Conservation (phyloP, 768 basidiomycete genomes). For the Lanmaoa pseudosensibilis region DNA sequence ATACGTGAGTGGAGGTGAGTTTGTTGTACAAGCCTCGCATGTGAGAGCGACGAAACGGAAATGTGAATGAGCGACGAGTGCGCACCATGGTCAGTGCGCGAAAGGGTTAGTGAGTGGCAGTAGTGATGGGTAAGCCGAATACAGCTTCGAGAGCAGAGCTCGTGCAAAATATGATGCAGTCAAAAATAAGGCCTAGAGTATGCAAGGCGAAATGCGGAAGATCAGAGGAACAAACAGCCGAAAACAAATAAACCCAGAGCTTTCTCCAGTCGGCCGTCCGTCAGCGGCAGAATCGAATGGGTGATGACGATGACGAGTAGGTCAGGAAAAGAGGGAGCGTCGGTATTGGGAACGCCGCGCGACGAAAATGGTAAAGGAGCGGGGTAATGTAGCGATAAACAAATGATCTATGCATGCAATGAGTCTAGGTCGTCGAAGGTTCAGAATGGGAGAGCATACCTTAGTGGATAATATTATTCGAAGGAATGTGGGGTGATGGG, state of each 20-base stretch:
- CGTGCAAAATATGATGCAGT: not conserved
- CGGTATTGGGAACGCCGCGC: not conserved
- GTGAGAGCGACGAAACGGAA: not conserved
- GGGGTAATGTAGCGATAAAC: not conserved
- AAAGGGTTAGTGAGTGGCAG: conserved; percentile 6
- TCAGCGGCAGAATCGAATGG: not conserved
- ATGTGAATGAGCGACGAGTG: conserved; percentile 3
- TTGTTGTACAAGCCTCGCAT: conserved; percentile 9
- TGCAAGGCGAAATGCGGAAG: not conserved
- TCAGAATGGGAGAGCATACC: conserved; percentile 10
- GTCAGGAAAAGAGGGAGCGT: conserved; percentile 5
- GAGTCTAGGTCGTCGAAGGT: not conserved
- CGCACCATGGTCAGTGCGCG: not conserved
- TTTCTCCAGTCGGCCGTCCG: not conserved
- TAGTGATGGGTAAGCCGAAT: not conserved
- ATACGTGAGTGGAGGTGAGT: not conserved
- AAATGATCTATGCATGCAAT: conserved; percentile 1
- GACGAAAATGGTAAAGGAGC: conserved; percentile 5
- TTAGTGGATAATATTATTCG: conserved; percentile 9
- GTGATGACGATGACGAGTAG: not conserved
- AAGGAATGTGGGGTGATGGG: conserved; percentile 8
- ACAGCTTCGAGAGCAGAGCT: not conserved
- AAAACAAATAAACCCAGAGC: not conserved
- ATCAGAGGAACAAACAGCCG: not conserved
- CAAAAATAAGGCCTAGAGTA: not conserved